Evolutionary conservation across 257 asterid species (phyloP).

Genomic region (Verbascum thapsus): DNA sequence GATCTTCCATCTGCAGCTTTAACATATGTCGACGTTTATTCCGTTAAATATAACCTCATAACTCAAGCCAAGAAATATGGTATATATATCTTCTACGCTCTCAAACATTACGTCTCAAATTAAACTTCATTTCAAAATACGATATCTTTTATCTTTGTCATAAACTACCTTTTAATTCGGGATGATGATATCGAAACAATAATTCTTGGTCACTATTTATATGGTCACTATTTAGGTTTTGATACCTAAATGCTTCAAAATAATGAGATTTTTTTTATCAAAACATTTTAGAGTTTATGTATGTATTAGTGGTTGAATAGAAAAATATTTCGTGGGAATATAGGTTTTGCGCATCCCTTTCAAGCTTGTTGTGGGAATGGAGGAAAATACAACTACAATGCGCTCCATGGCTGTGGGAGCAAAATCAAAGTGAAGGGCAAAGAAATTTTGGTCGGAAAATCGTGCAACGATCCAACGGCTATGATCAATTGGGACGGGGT

Average conservation of each 20-base stretch:
- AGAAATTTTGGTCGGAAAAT: slow-evolving; percentile 61
- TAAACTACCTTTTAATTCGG: no score
- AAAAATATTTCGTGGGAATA: slow-evolving; percentile 19
- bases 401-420: slow-evolving; percentile 61
- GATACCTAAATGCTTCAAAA: no score
- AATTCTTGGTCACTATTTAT: no score
- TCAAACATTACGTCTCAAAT: no score
- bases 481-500: slow-evolving; percentile 81
- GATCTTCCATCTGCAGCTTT: slow-evolving; percentile 64
- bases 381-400: slow-evolving; percentile 80
- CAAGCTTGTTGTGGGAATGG: slow-evolving; percentile 91
- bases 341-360: slow-evolving; percentile 75
- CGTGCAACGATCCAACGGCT: slow-evolving; percentile 68
- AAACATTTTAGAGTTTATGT: no score
- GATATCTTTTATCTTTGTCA: no score
- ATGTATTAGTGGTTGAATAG: background rate
- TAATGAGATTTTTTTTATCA: no score
- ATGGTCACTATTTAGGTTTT: no score
- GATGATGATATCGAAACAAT: no score
- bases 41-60: slow-evolving; percentile 78
- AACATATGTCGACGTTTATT: slow-evolving; percentile 77
- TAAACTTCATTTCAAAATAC: no score
- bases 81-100: slow-evolving; percentile 10
- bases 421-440: slow-evolving; percentile 60
- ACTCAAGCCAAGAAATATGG: slow-evolving; percentile 59